Base-by-base conservation (phyloP, 2,329 filamentous ascomycete genomes). In the Escovopsis sp. region DNA sequence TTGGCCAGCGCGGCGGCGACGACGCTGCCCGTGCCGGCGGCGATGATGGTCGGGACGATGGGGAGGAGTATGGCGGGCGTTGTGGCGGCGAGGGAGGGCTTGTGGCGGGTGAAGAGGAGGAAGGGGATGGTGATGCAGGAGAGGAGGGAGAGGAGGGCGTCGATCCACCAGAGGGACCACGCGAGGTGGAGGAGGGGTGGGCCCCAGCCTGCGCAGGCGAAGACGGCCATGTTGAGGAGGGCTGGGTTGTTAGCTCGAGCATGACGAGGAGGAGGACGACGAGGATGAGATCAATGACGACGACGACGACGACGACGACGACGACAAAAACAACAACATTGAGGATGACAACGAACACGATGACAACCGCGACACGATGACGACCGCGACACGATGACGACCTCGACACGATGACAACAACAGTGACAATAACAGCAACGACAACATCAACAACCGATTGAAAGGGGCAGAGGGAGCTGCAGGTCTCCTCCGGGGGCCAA, bases 51-150 rank as follows among this genome's bases (percentile, higher is more conserved):
- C 0, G 76, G 68, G 1, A 79, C 74, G 15, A 81, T 77, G 5
- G 78, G 76, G 3, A 83, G 60, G 5, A 81, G 61, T 45, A 74
- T 72, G 1, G 68, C 67, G 0, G 77, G 76, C 0, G 76, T 82
- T 49, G 80, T 78, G 21, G 60, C 65, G 35, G 62, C 58, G 9
- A 74, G 58, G 10, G 62, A 60, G 3, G 61, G 65, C 15, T 58
- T 57, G 42, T 63, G 59, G 16, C 54, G 52, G 43, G 58, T 52
- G 52, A 62, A 62, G 41, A 79, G 63, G 35, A 78, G 61, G 41
- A 66, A 79, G 12, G 63, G 72, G 49, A 70, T 63, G 32, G 57
- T 65, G 40, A 74, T 55, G 41, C 63, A 74, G n/a, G 61, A 66
- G 12, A 63, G 53, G 16, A 73, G 52, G 2, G 71, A 67, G 21